Evolutionary conservation across 2,329 filamentous ascomycete genomes (phyloP).

Genomic region (Chalaropsis thielavioides): DNA sequence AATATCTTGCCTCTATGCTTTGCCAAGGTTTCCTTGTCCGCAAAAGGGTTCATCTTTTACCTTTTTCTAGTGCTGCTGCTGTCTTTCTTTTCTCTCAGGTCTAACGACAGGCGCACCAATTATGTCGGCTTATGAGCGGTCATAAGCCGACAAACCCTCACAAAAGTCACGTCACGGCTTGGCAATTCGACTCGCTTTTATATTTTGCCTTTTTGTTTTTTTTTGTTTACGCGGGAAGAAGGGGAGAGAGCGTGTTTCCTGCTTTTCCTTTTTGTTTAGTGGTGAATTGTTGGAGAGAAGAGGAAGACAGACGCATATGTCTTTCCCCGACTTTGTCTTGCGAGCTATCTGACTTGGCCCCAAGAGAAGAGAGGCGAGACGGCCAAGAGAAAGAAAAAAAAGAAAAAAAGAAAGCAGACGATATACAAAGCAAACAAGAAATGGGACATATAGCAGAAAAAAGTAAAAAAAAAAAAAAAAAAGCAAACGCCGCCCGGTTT

Average conservation of each 20-base stretch:
- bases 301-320: slow-evolving; percentile 2
- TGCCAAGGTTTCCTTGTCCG: neutral
- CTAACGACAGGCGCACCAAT: neutral
- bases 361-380: neutral
- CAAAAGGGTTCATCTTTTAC: too few species aligned
- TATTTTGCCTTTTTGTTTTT: neutral
- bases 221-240: neutral
- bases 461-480: neutral
- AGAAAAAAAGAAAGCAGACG: neutral
- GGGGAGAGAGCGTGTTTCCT: too few species aligned
- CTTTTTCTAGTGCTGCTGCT: neutral
- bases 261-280: too few species aligned
- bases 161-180: too few species aligned
- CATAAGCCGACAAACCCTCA: too few species aligned
- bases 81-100: neutral
- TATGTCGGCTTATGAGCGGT: neutral
- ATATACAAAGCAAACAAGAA: neutral
- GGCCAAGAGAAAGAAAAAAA: neutral
- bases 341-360: neutral
- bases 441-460: neutral
- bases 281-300: neutral
- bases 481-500: slow-evolving; percentile 9
- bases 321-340: neutral
- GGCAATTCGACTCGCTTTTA: too few species aligned
- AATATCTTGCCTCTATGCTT: neutral